phyloP scores from a whole-genome alignment of 805 yeast genomes.

The Candida xyloterini region DNA sequence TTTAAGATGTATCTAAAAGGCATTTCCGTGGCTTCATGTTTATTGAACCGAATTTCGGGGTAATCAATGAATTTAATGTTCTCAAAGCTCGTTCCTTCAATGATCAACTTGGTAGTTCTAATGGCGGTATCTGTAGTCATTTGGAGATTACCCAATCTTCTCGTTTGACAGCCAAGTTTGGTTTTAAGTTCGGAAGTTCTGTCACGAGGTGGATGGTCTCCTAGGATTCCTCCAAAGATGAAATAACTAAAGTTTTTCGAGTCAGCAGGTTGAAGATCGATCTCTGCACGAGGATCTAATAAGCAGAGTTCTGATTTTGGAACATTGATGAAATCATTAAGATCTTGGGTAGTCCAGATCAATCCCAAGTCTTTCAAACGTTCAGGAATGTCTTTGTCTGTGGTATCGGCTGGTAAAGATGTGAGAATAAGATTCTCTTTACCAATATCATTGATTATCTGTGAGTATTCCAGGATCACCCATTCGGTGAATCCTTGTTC shows the following conservation, averaged over 20 bases:
- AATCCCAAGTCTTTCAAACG: conserved; percentile 58
- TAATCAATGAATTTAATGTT: conserved; percentile 84
- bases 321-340: conserved; percentile 50
- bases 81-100: conserved; percentile 61
- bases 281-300: conserved; percentile 82
- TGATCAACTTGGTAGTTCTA: conserved; percentile 79
- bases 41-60: conserved; percentile 87
- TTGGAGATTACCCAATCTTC: conserved; percentile 82
- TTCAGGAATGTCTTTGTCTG: conserved; percentile 61
- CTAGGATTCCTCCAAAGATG: conserved; percentile 94
- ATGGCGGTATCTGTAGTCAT: conserved; percentile 99
- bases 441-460: conserved; percentile 82
- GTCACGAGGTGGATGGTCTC: conserved; percentile 91
- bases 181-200: conserved; percentile 84
- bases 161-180: conserved; percentile 81
- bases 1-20: conserved; percentile 89
- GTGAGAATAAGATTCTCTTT: conserved; percentile 68
- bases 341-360: conserved; percentile 79
- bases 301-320: conserved; percentile 62
- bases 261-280: conserved; percentile 74
- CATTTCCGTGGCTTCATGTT: conserved; percentile 94
- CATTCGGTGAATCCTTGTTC: conserved; percentile 95
- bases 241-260: conserved; percentile 70
- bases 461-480: conserved; percentile 85
- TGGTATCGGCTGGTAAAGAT: conserved; percentile 66